Evolutionary conservation across 139 green algal genomes (phyloP).

Genomic region (Coelastrella sp.): DNA sequence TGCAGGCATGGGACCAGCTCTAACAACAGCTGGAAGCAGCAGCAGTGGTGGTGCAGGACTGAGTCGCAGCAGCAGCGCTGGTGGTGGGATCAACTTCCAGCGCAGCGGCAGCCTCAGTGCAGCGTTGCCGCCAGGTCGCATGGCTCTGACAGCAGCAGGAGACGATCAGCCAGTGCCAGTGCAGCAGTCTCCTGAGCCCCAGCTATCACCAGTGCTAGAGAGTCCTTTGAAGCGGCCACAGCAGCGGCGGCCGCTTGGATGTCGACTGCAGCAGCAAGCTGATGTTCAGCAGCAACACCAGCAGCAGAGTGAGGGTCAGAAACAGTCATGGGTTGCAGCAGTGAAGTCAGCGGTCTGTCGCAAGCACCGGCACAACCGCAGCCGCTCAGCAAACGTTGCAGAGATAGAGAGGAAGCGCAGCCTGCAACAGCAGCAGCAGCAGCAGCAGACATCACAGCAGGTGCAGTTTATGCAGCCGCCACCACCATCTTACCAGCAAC

Average conservation of each 20-base stretch:
- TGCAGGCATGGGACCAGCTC: not conserved
- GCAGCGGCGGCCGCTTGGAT: not conserved
- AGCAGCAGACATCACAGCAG: not conserved
- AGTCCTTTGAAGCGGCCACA: not conserved
- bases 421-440: not conserved
- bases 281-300: conserved; percentile 21
- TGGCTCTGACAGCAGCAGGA: not conserved
- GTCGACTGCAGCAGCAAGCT: not conserved
- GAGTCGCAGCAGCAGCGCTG: not conserved
- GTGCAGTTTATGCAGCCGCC: not conserved
- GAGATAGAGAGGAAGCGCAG: not conserved
- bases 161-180: not conserved
- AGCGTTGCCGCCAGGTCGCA: not conserved
- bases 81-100: not conserved
- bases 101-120: not conserved
- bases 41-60: not conserved
- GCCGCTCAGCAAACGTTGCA: not conserved
- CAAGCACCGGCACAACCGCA: not conserved
- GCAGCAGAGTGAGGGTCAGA: not conserved
- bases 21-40: not conserved
- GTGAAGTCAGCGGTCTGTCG: not conserved
- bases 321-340: conserved; percentile 5
- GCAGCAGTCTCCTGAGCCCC: not conserved
- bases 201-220: not conserved
- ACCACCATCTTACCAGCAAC: not conserved